phyloP scores from a whole-genome alignment of 1,139 yeast genomes.

The Ogataea hybrid region DNA sequence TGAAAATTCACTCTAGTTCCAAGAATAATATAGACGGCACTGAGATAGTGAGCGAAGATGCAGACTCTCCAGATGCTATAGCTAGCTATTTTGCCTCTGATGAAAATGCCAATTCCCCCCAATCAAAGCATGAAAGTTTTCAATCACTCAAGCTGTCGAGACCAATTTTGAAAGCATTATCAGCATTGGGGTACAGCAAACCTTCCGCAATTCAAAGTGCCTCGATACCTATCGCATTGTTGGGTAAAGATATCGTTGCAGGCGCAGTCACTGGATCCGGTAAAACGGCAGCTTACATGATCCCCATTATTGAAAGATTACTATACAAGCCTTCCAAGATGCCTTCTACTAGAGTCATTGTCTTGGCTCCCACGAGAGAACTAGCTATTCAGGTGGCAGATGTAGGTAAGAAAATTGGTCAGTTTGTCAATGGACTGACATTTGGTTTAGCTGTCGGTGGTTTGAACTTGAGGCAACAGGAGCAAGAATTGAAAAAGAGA shows the following conservation, averaged over 20 bases:
- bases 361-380: conserved; percentile 95
- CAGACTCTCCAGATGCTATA: conserved; percentile 70
- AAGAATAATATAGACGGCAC: too few relatives aligned
- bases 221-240: conserved; percentile 85
- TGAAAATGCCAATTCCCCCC: conserved; percentile 45
- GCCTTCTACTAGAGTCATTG: conserved; percentile 86
- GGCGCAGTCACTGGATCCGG: conserved; percentile 99
- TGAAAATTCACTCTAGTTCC: too few relatives aligned
- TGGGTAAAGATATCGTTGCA: conserved; percentile 96
- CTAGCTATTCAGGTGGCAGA: conserved; percentile 94
- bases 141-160: conserved; percentile 80
- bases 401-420: conserved; percentile 84
- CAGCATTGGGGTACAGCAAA: conserved; percentile 72
- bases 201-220: conserved; percentile 97
- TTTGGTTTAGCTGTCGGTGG: conserved; percentile 99
- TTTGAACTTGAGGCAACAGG: conserved; percentile 89
- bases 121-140: conserved; percentile 59
- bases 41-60: conserved; percentile 32
- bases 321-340: conserved; percentile 82
- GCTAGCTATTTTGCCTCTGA: conserved; percentile 64
- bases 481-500: conserved; percentile 83
- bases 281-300: conserved; percentile 97
- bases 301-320: conserved; percentile 91
- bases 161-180: conserved; percentile 81
- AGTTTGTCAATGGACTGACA: conserved; percentile 68